phyloP scores from a whole-genome alignment of 148 eudicot genomes.

The Cornus suecica region DNA sequence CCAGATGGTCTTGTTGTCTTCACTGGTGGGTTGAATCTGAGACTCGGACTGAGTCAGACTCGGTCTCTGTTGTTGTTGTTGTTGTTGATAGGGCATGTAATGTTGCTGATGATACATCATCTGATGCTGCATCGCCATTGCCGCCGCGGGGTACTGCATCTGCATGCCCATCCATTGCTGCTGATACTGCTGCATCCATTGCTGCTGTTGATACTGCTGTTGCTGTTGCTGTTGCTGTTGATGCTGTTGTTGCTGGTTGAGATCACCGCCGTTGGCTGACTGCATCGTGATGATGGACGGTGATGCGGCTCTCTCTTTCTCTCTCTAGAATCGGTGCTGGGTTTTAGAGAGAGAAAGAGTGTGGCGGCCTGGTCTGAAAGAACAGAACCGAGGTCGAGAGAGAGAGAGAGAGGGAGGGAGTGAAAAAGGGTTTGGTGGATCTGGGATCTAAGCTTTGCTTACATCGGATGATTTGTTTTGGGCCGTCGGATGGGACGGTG shows the following conservation, averaged over 20 bases:
- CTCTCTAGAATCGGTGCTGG: background rate
- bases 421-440: background rate
- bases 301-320: background rate
- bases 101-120: conserved; percentile 29
- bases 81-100: conserved; percentile 37
- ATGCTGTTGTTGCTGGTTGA: conserved; percentile 32
- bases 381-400: background rate
- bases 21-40: conserved; percentile 26
- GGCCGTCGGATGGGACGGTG: conserved; percentile 8
- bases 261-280: conserved; percentile 24
- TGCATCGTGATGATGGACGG: conserved; percentile 23
- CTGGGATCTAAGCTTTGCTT: conserved; percentile 2
- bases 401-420: background rate
- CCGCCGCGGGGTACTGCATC: conserved; percentile 16
- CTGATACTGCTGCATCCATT: conserved; percentile 31
- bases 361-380: background rate
- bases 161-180: conserved; percentile 39
- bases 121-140: conserved; percentile 30
- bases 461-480: background rate
- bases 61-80: conserved; percentile 10
- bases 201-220: conserved; percentile 21
- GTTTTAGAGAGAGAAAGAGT: conserved; percentile 13
- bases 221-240: conserved; percentile 27
- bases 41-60: conserved; percentile 13
- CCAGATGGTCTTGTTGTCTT: conserved; percentile 60